Evolutionary conservation across 1,284 basidiomycete species (phyloP), one percentile per base, ranked within the genome.

Genomic region (Cutaneotrichosporon dermatis): DNA sequence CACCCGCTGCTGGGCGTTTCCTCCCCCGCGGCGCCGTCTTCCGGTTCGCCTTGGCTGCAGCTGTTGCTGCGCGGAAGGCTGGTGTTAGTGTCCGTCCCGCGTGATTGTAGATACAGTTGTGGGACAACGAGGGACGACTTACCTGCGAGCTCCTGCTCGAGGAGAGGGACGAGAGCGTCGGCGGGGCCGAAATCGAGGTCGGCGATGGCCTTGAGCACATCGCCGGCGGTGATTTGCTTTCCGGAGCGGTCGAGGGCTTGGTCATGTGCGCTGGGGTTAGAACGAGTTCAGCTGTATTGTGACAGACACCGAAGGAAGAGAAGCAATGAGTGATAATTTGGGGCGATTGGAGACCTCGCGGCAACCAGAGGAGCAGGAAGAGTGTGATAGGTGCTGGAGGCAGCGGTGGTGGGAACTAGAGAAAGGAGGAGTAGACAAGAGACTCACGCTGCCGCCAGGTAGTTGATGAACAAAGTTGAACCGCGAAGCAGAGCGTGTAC

Each of bases 401-500:
- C 25, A 25, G 25, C 25, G 25, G 25, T 25, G 25, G 25, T 25
- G 25, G 25, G 25, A 25, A 25, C 25, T 25, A 25, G 25, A 25
- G 25, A 25, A 25, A 25, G 25, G 25, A 25, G 25, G 25, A 25
- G 25, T 25, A 25, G 25, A 25, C 25, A 25, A 25, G 25, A 25
- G 44, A 37, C 0, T 45, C 56, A 42, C 45, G 25, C 25, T 25
- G 25, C 25, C 25, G 25, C 53, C 4, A 95, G 80, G 69, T 92
- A 93, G 75, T 89, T 92, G 68, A 96, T 92, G 74, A 94, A 95
- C 33, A 94, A 87, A 0, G 90, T 92, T 2, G 91, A 90, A 25
- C 88, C 86, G 70, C 92, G 91, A 16, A 90, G 82, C 4, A 94
- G 81, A 9, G 90, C 88, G 1, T 88, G 76, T 0, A 91, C 85